A percentile compares a stretch with the other conserved stretches of the same genome.
These are phyloP conservation scores for Fusarium floridanum DNA, from an alignment of 2,329 filamentous ascomycete genomes.

Conservation along the genomic window DNA sequence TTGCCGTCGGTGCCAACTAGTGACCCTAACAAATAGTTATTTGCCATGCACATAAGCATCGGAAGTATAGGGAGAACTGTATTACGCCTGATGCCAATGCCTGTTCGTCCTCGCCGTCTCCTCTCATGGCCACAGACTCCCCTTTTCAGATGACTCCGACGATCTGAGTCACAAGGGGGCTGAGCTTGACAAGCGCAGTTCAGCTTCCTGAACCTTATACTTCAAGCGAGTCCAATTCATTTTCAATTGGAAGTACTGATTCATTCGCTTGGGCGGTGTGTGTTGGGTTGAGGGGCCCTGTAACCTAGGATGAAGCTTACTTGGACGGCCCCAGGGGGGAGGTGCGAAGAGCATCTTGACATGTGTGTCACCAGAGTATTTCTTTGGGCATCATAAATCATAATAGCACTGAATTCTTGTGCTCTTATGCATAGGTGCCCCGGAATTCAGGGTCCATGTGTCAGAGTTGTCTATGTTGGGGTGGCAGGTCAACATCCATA, in stretches of 20 bases:
- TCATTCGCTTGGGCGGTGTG: neutral
- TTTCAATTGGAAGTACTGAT: neutral
- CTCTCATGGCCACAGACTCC: neutral
- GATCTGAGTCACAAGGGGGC: neutral
- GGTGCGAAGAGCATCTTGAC: neutral
- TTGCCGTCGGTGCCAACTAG: neutral
- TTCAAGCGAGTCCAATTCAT: neutral
- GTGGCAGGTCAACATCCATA: neutral
- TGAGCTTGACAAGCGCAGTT: neutral
- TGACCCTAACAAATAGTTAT: neutral
- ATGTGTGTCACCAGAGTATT: neutral
- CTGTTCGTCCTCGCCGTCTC: neutral
- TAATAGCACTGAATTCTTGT: neutral
- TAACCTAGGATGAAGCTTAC: neutral
- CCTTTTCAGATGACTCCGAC: neutral
- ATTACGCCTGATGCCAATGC: neutral
- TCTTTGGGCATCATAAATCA: neutral
- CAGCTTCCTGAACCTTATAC: neutral
- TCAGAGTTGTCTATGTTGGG: neutral
- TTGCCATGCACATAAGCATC: neutral
- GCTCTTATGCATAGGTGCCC: neutral
- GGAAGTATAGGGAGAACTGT: neutral
- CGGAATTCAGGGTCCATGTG: neutral
- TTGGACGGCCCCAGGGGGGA: neutral
- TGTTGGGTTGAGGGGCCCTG: neutral